A percentile compares a stretch with the other conserved stretches of the same genome.
These are phyloP conservation scores for Cruciata laevipes DNA, from an alignment of 257 asterid species.

Conservation along the genomic window DNA sequence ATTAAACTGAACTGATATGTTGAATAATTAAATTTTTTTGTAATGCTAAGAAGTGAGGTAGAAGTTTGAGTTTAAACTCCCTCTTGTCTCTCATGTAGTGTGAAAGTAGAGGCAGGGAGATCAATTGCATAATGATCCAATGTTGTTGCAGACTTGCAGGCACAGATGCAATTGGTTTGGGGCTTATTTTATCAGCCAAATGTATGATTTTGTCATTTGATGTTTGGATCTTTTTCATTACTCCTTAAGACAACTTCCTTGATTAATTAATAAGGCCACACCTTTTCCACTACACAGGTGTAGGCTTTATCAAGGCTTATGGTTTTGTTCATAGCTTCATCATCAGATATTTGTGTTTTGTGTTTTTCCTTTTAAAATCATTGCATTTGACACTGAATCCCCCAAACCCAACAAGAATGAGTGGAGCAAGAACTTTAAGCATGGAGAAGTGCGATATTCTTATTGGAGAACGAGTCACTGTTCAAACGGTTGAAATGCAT, in stretches of 20 bases:
- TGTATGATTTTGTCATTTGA: slow-evolving; percentile 5
- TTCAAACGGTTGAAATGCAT: neutral
- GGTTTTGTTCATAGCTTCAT: neutral
- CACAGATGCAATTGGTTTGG: neutral
- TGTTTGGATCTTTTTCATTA: slow-evolving; percentile 1
- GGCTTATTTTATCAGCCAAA: neutral
- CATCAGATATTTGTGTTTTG: neutral
- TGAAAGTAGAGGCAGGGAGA: slow-evolving; percentile 4
- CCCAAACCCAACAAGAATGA: neutral
- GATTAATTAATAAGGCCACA: neutral
- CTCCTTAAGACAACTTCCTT: neutral
- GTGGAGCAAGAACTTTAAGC: neutral
- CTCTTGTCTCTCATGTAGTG: neutral
- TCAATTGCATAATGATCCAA: neutral
- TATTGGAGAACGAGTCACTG: neutral
- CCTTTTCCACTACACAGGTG: neutral
- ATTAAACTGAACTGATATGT: too few species aligned
- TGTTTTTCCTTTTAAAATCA: neutral
- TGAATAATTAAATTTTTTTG: neutral
- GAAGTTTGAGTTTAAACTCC: too few species aligned
- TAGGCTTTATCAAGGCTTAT: neutral
- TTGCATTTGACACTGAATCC: neutral
- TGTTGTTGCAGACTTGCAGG: neutral
- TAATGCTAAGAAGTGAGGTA: neutral
- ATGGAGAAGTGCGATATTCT: too few species aligned